Base-by-base conservation (phyloP, 805 yeast species). In the Suhomyces prunicola region DNA sequence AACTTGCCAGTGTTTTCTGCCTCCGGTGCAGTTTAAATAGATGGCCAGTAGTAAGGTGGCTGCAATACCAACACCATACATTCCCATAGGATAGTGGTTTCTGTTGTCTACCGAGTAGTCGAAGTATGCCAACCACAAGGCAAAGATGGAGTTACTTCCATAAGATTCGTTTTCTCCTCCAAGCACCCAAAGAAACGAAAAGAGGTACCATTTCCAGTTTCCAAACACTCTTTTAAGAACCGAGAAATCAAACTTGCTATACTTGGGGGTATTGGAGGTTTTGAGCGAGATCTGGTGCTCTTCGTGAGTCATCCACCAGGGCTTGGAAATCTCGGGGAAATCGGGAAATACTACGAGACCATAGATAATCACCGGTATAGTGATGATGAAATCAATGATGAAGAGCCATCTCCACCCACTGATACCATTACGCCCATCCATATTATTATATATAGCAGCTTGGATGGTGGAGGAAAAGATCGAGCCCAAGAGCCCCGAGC, bases 321-420 rank as follows among this genome's bases (percentile, higher is more conserved):
- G 59, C 40, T 62, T 56, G 65, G 67, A 55, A 2, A 60, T 63
- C n/a, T 76, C 80, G 9, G 86, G 86, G 29, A 71, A 62, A 60
- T 84, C 87, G 10, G 89, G 89, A 63, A 84, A 82, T 51, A 77
- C 78, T 2, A 85, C 46, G 40, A 81, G 72, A 0, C 89, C 88
- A 56, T 78, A 82, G 4, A 83, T 36, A 3, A 81, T 79, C 51
- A 84, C 78, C 1, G 87, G 87, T 3, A 84, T 60, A 0, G 88
- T 83, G 45, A 84, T 73, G 31, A 81, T 60, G 57, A 82, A 83
- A 65, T 84, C 87, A 55, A 84, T 81, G 45, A 85, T 80, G 61
- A 83, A 85, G n/a, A 84, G 39, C 65, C 65, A 61, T 24, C 62
- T 48, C 63, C 64, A 61, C 6, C 88, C 88, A 3, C 76, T 73